A percentile compares a stretch with the other conserved stretches of the same genome.
These are phyloP conservation scores for Exophiala calicioides DNA, from an alignment of 2,329 filamentous ascomycete species.

Conservation along the genomic window DNA sequence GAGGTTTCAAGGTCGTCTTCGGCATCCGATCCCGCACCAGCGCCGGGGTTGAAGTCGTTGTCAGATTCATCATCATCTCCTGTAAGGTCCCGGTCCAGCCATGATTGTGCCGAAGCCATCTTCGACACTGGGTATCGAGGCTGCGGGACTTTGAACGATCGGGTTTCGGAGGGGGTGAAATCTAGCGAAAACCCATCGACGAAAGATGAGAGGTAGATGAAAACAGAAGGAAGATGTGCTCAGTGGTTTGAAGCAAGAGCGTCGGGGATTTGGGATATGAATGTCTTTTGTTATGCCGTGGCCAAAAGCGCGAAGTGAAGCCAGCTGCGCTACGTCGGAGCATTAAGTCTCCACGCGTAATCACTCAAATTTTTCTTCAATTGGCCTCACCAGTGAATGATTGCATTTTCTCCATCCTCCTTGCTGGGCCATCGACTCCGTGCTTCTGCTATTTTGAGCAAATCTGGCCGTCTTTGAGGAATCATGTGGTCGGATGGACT, in stretches of 20 bases:
- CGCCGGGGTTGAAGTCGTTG: slow-evolving; percentile 83
- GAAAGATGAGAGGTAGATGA: too few relatives aligned
- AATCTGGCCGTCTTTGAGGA: too few relatives aligned
- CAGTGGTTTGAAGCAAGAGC: neutral
- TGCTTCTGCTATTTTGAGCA: too few relatives aligned
- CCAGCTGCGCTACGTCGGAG: too few relatives aligned
- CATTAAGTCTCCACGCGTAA: too few relatives aligned
- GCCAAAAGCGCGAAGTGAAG: too few relatives aligned
- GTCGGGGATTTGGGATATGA: neutral
- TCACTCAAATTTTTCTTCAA: too few relatives aligned
- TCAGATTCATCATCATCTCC: slow-evolving; percentile 65
- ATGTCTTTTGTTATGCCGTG: too few relatives aligned
- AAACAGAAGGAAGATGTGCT: neutral
- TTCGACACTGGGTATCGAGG: neutral
- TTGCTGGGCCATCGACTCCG: too few relatives aligned
- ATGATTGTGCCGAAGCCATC: slow-evolving; percentile 43
- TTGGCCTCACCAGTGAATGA: too few relatives aligned
- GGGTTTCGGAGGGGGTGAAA: neutral
- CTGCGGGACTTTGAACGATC: neutral
- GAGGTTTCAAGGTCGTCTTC: slow-evolving; percentile 48
- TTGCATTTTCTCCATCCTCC: too few relatives aligned
- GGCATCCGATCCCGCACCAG: slow-evolving; percentile 71
- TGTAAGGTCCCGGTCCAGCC: slow-evolving; percentile 52
- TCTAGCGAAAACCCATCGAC: neutral
- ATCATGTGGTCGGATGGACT: too few relatives aligned